phyloP scores from a whole-genome alignment of 2,329 filamentous ascomycete genomes.

The Penicillium sp. region DNA sequence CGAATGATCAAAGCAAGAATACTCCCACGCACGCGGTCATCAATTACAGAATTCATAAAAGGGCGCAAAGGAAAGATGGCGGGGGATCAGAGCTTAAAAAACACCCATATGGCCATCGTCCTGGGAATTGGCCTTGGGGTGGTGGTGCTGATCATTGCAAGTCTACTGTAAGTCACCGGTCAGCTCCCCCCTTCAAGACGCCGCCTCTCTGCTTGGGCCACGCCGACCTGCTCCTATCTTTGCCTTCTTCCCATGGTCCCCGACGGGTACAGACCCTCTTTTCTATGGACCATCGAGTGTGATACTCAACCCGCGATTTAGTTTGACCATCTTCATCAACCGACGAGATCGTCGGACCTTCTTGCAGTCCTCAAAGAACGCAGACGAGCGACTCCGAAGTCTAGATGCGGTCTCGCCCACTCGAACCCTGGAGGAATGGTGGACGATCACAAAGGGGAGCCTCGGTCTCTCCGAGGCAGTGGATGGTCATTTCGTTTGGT shows the following conservation, averaged over 20 bases:
- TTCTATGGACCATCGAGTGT: not conserved
- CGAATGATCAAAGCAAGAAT: too few relatives aligned
- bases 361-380: slow-evolving; percentile 18
- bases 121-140: slow-evolving; percentile 29
- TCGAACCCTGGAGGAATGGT: slow-evolving; percentile 35
- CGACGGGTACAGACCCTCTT: not conserved
- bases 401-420: slow-evolving; percentile 33
- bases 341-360: slow-evolving; percentile 23
- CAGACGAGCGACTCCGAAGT: slow-evolving; percentile 28
- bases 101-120: slow-evolving; percentile 29
- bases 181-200: not conserved
- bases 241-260: too few relatives aligned
- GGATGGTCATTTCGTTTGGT: slow-evolving; percentile 36
- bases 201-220: too few relatives aligned
- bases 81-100: slow-evolving; percentile 16
- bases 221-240: too few relatives aligned
- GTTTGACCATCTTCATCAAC: slow-evolving; percentile 31
- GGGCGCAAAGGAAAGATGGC: slow-evolving; percentile 11
- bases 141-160: slow-evolving; percentile 27
- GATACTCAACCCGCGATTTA: slow-evolving; percentile 9
- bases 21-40: too few relatives aligned
- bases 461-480: slow-evolving; percentile 28
- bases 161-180: slow-evolving; percentile 25
- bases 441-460: slow-evolving; percentile 28
- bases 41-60: slow-evolving; percentile 5